These are phyloP conservation scores for Cercospora sp. DNA, from an alignment of 2,329 filamentous ascomycete genomes.

Conservation along the genomic window DNA sequence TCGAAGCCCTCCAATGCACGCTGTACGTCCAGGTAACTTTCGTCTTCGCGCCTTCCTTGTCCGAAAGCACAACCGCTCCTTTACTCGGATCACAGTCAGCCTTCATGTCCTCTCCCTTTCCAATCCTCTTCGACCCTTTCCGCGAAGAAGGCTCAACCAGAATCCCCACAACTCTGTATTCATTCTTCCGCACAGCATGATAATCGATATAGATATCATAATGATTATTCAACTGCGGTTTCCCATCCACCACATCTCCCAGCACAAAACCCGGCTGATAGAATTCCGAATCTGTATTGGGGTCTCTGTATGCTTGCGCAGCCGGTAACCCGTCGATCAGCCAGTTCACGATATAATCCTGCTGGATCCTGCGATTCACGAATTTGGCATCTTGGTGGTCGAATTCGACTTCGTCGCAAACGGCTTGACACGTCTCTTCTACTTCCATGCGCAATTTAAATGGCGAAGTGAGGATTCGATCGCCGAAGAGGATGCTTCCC, in stretches of 20 bases:
- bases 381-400: constrained; percentile 69
- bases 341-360: constrained; percentile 94
- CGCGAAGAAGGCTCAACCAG: constrained; percentile 79
- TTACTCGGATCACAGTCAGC: constrained; percentile 64
- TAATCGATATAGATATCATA: constrained; percentile 94
- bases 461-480: constrained; percentile 94
- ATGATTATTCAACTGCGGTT: constrained; percentile 80
- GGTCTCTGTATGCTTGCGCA: constrained; percentile 77
- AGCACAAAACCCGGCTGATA: constrained; percentile 91
- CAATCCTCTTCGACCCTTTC: constrained; percentile 56
- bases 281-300: constrained; percentile 73
- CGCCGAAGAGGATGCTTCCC: constrained; percentile 94
- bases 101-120: constrained; percentile 46
- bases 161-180: constrained; percentile 88
- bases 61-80: constrained; percentile 63
- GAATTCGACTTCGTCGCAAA: constrained; percentile 70
- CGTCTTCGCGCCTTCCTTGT: constrained; percentile 56
- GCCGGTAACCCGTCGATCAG: constrained; percentile 91
- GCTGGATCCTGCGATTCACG: constrained; percentile 76
- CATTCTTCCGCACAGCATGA: constrained; percentile 70
- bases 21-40: constrained; percentile 86
- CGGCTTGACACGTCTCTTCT: constrained; percentile 82
- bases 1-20: constrained; percentile 81
- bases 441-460: constrained; percentile 83
- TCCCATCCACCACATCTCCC: constrained; percentile 54